A percentile compares a stretch with the other conserved stretches of the same genome.
Conservation (phyloP, 75 land plant genomes). For the Pinus taeda region DNA sequence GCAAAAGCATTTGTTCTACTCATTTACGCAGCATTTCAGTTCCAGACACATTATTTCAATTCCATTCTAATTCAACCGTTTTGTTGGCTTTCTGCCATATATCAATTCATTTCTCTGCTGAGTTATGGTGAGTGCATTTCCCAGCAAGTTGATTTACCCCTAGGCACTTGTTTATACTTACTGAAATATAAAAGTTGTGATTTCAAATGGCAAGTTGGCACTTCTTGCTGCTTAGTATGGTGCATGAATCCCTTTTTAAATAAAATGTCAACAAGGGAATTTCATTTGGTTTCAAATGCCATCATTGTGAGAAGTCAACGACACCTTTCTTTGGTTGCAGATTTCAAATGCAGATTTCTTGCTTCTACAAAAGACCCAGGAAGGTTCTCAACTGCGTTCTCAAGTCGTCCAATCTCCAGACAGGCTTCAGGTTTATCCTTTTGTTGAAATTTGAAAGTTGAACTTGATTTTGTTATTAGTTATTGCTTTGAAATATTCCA, state of each 20-base stretch:
- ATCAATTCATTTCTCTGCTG: no score
- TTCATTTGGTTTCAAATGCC: not conserved
- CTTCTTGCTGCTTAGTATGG: not conserved
- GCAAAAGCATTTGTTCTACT: no score
- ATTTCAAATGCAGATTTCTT: constrained; percentile 51
- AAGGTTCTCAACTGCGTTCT: constrained; percentile 48
- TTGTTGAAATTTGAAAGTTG: not conserved
- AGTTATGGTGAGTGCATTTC: no score
- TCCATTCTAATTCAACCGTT: no score
- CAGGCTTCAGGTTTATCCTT: constrained; percentile 60
- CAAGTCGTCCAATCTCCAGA: constrained; percentile 88
- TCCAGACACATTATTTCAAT: no score
- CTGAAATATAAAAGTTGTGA: no score
- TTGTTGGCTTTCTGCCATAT: no score
- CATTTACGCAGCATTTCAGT: no score
- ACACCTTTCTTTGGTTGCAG: constrained; percentile 22
- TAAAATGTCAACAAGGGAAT: not conserved
- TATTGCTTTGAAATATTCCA: not conserved
- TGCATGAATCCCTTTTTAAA: not conserved
- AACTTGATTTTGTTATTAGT: not conserved
- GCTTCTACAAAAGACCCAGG: constrained; percentile 55
- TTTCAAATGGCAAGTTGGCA: no score
- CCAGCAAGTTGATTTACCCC: no score
- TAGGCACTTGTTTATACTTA: no score
- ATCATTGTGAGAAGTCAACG: not conserved